Evolutionary conservation across 2,329 filamentous ascomycete species (phyloP).

Genomic region (Aspergillus quadrilineatus): DNA sequence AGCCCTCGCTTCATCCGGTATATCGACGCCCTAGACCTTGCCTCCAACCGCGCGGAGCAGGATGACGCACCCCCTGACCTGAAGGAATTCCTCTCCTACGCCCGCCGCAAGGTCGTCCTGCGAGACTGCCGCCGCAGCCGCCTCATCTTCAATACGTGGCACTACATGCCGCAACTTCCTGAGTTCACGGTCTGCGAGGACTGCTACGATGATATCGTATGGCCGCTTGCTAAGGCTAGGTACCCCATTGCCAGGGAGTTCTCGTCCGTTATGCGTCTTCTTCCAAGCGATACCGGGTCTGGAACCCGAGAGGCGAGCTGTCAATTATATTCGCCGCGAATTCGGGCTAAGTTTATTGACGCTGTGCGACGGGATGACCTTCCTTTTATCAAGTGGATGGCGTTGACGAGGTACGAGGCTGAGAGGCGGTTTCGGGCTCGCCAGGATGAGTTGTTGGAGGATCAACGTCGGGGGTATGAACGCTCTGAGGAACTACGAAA

Average conservation of each 20-base stretch:
- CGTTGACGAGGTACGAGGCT: conserved; percentile 57
- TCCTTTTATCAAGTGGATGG: conserved; percentile 61
- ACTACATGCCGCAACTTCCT: conserved; percentile 71
- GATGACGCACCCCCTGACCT: conserved; percentile 51
- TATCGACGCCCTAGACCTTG: conserved; percentile 56
- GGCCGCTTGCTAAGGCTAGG: conserved; percentile 60
- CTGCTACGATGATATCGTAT: conserved; percentile 79
- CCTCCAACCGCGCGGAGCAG: conserved; percentile 45
- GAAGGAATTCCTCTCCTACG: conserved; percentile 61
- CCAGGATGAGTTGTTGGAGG: conserved; percentile 53
- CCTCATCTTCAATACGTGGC: conserved; percentile 68
- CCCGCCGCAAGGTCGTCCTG: conserved; percentile 58
- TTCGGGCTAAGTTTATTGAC: conserved; percentile 70
- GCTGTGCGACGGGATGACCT: conserved; percentile 68
- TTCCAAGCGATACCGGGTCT: conserved; percentile 51
- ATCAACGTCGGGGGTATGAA: conserved; percentile 61
- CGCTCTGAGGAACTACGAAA: conserved; percentile 48
- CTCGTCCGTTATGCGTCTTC: conserved; percentile 58
- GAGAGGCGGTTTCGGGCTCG: conserved; percentile 61
- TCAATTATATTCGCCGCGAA: conserved; percentile 76
- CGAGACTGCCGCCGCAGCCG: conserved; percentile 66
- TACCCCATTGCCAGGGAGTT: conserved; percentile 64
- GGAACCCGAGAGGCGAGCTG: conserved; percentile 55
- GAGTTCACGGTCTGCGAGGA: conserved; percentile 83
- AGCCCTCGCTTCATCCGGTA: conserved; percentile 58